Evolutionary conservation across 768 basidiomycete species (phyloP).

Genomic region (Psilocybe subaeruginosa): DNA sequence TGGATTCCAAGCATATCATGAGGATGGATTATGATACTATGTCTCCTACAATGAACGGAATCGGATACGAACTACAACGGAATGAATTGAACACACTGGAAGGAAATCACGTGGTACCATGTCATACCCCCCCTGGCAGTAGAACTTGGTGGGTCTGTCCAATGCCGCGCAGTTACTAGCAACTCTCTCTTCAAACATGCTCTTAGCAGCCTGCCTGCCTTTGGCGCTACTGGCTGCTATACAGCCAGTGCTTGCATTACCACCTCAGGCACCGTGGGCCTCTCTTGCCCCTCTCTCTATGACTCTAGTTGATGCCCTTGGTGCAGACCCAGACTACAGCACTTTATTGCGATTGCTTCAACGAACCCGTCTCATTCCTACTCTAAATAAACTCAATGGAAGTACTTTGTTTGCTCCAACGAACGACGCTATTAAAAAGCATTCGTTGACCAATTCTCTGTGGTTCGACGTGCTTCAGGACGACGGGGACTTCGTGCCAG

Average conservation of each 20-base stretch:
- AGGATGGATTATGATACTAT: neutral
- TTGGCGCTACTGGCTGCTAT: constrained; percentile 28
- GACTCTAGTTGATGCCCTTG: constrained; percentile 82
- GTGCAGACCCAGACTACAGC: constrained; percentile 73
- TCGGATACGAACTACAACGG: constrained; percentile 2
- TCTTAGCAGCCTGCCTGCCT: constrained; percentile 22
- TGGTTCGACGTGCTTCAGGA: constrained; percentile 43
- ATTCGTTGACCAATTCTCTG: constrained; percentile 36
- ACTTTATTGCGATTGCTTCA: constrained; percentile 80
- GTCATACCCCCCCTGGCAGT: constrained; percentile 12
- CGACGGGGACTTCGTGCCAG: constrained; percentile 45
- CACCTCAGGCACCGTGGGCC: constrained; percentile 35
- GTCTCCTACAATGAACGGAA: neutral
- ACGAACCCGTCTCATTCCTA: constrained; percentile 85
- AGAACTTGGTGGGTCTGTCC: neutral
- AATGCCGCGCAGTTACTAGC: neutral
- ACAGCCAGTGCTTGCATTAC: constrained; percentile 30
- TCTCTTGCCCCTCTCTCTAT: constrained; percentile 34
- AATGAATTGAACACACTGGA: neutral
- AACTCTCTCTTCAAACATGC: constrained; percentile 24
- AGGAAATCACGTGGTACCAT: constrained; percentile 21
- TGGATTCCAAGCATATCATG: constrained; percentile 43
- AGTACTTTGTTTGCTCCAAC: constrained; percentile 94
- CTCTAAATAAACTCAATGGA: constrained; percentile 82
- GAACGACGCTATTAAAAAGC: constrained; percentile 80